Base-by-base conservation (phyloP, 345 rosid species). In the Anastatica hierochuntica region DNA sequence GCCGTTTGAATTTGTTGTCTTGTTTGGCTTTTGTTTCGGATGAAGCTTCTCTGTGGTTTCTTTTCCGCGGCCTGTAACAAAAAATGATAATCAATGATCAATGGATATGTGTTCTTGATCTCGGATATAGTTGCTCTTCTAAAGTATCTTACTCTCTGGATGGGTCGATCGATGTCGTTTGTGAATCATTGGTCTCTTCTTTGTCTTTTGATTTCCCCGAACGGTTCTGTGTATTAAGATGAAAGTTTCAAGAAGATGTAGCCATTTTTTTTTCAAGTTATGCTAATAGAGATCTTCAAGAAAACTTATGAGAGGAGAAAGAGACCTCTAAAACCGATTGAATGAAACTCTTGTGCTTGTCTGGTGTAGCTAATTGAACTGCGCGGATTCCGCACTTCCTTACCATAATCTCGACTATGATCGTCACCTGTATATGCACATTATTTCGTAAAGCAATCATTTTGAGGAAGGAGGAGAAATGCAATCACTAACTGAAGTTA, bases 311-410 rank as follows among this genome's bases (percentile, higher is more conserved):
- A 43, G 20, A 45, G 38, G 42, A 18, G 33, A 43, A 14, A 52
- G 36, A 8, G 2, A 90, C 98, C 98, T 82, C 85, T 52, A 75
- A 43, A 53, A 92, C 96, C 14, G 77, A 79, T 75, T 74, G 73
- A 46, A 92, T 48, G 72, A 83, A 88, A 51, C 58, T 61, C 77
- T 72, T 81, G 68, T 88, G 79, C 67, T 81, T 83, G 45, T 83
- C 86, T 2, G 96, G 95, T 17, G 85, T 69, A 53, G 76, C 78
- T 4, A 45, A 59, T 50, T 78, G 74, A 58, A 92, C 81, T 21
- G 88, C 79, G 37, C 79, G 74, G 53, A 72, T 70, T 62, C 98
- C 90, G 49, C 98, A 92, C 66, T 88, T 92, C 73, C 95, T 74
- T 19, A 75, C 67, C 73, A 83, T 53, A 39, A 92, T 88, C 75